phyloP scores from a whole-genome alignment of 352 stramenopile species.

The Phytophthora pini region DNA sequence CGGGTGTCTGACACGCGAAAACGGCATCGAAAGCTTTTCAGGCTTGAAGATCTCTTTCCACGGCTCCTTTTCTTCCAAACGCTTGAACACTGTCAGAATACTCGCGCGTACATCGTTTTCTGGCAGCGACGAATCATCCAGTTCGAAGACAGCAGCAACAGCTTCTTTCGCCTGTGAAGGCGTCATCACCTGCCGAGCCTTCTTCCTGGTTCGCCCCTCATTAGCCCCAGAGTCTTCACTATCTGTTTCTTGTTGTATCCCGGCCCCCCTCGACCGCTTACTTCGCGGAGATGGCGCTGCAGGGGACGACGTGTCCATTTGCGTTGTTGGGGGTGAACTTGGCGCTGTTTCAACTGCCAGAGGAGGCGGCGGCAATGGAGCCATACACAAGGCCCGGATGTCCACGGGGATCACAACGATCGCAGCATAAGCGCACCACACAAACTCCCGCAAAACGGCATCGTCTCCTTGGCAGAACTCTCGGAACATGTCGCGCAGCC shows the following conservation, averaged over 20 bases:
- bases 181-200: slow-evolving; percentile 1
- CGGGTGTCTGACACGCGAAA: slow-evolving; percentile 18
- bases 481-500: slow-evolving; percentile 36
- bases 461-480: slow-evolving; percentile 41
- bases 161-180: neutral
- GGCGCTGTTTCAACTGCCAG: slow-evolving; percentile 1
- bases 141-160: neutral
- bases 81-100: slow-evolving; percentile 19
- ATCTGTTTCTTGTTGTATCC: too few relatives aligned
- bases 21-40: slow-evolving; percentile 22
- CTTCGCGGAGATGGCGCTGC: neutral
- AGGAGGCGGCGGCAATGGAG: slow-evolving; percentile 14
- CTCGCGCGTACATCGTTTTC: neutral
- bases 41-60: slow-evolving; percentile 32
- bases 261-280: neutral
- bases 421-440: slow-evolving; percentile 16
- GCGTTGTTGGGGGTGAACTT: neutral
- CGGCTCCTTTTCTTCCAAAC: slow-evolving; percentile 34
- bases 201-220: neutral
- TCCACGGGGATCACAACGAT: slow-evolving; percentile 44
- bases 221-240: neutral
- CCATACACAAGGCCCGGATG: slow-evolving; percentile 17
- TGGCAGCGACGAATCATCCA: neutral
- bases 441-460: slow-evolving; percentile 28
- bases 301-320: neutral